Base-by-base conservation (phyloP, 192 early-diverging fungal species). In the Coemansia sp. region DNA sequence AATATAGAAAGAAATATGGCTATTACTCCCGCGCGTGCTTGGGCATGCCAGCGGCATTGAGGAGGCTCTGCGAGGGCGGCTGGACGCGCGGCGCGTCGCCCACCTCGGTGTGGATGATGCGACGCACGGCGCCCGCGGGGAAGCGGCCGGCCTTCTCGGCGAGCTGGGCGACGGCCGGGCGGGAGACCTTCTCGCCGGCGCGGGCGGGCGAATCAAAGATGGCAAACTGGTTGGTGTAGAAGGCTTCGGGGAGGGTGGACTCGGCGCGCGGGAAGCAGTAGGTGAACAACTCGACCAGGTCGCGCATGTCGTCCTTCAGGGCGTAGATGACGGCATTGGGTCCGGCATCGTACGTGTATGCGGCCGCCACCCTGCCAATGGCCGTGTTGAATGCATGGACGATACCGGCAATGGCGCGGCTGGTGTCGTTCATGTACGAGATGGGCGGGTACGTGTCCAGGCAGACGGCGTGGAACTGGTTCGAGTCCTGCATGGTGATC, bases 381-480 rank as follows among this genome's bases (percentile, higher is more conserved):
- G 47, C 51, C 5, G 40, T 14, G 63, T 99, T 99, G 80, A 91
- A 96, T 19, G 81, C 85, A 27, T 85, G 85, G 44, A 99, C 76
- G 31, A 96, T 64, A 25, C 65, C 65, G 57, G 94, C 89, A 40
- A 99, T 85, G 38, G 83, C 82, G 36, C 89, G 82, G 38, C 92
- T 96, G 19, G 88, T 83, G 68, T 98, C 94, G 77, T 92, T 98
- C 71, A 99, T 67, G 67, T 99, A 99, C 48, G 94, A 89, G 57
- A 99, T 94, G 14, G 96, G 96, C 23, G 96, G 96, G 71, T 80
- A 96, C 7, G 95, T 97, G 75, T 99, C 96, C n/a, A 97, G 71
- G 64, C 95, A 98, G 27, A 92, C 87, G 26, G 95, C 89, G 64
- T 99, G 96, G 87, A 99, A 99, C 72, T 92, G 91, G 83, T 99